Percentiles rank a stretch among this genome's conserved stretches.
Conservation (phyloP, 2,329 filamentous ascomycete species). For the Calycina marina region DNA sequence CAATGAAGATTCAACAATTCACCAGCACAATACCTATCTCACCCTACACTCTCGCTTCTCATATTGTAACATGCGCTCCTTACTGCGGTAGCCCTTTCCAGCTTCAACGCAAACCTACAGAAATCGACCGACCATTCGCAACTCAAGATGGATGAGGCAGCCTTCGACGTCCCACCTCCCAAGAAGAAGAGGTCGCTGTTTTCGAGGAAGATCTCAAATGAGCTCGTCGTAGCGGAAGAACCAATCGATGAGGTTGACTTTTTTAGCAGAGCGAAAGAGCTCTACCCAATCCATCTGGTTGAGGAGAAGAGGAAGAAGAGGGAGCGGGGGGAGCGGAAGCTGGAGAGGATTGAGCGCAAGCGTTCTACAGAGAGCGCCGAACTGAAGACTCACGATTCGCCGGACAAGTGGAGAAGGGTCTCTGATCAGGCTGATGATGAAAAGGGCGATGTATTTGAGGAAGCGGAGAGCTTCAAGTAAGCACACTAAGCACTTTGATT, state of each 20-base stretch:
- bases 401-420: conserved; percentile 16
- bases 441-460: too few relatives aligned
- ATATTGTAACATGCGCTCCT: too few relatives aligned
- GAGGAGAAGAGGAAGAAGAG: conserved; percentile 26
- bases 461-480: too few relatives aligned
- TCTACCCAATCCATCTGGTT: conserved; percentile 30
- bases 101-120: too few relatives aligned
- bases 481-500: too few relatives aligned
- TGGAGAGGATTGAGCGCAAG: conserved; percentile 15
- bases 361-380: conserved; percentile 15
- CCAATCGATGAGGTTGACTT: conserved; percentile 27
- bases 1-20: too few relatives aligned
- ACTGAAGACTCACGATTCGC: conserved; percentile 9
- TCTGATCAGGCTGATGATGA: conserved; percentile 7
- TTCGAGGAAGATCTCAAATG: conserved; percentile 24
- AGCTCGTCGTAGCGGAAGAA: conserved; percentile 19
- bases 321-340: conserved; percentile 21
- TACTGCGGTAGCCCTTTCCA: too few relatives aligned
- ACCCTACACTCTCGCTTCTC: too few relatives aligned
- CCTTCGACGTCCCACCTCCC: too few relatives aligned
- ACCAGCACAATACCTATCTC: too few relatives aligned
- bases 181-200: conserved; percentile 31
- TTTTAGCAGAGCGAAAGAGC: conserved; percentile 32
- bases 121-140: too few relatives aligned
- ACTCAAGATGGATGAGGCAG: too few relatives aligned